Evolutionary conservation across 805 yeast species (phyloP).

Genomic region (Candida andamanensis): DNA sequence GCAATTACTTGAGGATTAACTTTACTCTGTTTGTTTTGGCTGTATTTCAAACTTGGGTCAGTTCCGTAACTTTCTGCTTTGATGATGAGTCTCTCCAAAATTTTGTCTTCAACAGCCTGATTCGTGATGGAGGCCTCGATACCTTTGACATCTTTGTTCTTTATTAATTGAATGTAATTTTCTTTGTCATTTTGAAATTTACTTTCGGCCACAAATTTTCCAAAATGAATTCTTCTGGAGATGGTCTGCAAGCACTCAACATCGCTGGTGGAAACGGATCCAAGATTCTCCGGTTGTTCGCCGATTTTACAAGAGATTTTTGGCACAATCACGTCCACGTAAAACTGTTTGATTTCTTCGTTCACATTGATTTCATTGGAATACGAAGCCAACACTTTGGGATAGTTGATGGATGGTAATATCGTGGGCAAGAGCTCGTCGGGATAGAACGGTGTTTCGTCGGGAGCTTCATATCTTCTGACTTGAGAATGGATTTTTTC

Average conservation of each 20-base stretch:
- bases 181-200: constrained; percentile 71
- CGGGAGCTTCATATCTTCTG: constrained; percentile 91
- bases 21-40: constrained; percentile 64
- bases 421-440: constrained; percentile 59
- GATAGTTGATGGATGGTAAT: constrained; percentile 75
- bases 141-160: constrained; percentile 60
- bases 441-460: constrained; percentile 88
- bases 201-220: constrained; percentile 96
- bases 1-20: constrained; percentile 81
- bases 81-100: constrained; percentile 67
- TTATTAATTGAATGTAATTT: constrained; percentile 58
- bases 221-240: constrained; percentile 92
- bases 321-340: constrained; percentile 74
- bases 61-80: constrained; percentile 87
- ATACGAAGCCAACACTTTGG: constrained; percentile 71
- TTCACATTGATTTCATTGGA: constrained; percentile 75
- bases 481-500: constrained; percentile 67
- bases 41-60: constrained; percentile 74
- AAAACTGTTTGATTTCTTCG: constrained; percentile 57
- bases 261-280: constrained; percentile 81
- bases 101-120: constrained; percentile 77
- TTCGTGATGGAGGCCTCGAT: constrained; percentile 83
- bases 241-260: constrained; percentile 83
- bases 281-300: constrained; percentile 81
- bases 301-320: constrained; percentile 58